Evolutionary conservation across 2,329 filamentous ascomycete genomes (phyloP).

Genomic region (Fusarium ramigenum): DNA sequence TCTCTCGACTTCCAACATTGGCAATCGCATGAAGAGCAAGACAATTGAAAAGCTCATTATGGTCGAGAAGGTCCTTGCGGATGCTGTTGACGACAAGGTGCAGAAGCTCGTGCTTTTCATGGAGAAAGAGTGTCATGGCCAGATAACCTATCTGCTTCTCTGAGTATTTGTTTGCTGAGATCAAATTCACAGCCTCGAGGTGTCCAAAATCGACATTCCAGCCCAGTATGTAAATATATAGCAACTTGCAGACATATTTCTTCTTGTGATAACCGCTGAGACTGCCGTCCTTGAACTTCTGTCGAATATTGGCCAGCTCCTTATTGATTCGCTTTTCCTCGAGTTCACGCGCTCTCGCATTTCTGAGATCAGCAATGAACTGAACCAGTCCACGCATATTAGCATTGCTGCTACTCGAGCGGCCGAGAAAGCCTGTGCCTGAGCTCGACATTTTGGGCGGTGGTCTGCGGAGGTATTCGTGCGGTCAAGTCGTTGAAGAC

Average conservation of each 20-base stretch:
- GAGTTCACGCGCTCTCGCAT: conserved; percentile 91
- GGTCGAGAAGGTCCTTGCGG: conserved; percentile 90
- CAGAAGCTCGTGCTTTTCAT: conserved; percentile 95
- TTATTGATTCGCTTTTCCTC: conserved; percentile 99
- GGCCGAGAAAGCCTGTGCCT: conserved; percentile 70
- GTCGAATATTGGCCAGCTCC: conserved; percentile 95
- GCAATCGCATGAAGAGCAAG: conserved; percentile 96
- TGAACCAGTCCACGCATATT: conserved; percentile 90
- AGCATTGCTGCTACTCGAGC: conserved; percentile 70
- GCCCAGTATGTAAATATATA: conserved; percentile 98
- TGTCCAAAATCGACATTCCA: conserved; percentile 99
- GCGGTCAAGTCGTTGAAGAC: conserved; percentile 34
- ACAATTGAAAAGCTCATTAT: conserved; percentile 98
- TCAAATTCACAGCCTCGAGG: conserved; percentile 96
- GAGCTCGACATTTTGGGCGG: conserved; percentile 62
- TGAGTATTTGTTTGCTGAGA: conserved; percentile 96
- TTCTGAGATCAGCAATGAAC: conserved; percentile 96
- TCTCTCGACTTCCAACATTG: conserved; percentile 95
- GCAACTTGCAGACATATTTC: conserved; percentile 99
- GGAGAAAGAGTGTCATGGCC: conserved; percentile 94
- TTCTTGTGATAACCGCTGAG: conserved; percentile 98
- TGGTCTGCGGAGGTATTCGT: conserved; percentile 13
- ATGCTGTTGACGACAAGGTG: conserved; percentile 99
- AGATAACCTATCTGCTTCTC: conserved; percentile 99
- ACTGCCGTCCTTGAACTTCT: conserved; percentile 97